Evolutionary conservation across 1,139 yeast genomes (phyloP).

Genomic region (Taphrina confusa): DNA sequence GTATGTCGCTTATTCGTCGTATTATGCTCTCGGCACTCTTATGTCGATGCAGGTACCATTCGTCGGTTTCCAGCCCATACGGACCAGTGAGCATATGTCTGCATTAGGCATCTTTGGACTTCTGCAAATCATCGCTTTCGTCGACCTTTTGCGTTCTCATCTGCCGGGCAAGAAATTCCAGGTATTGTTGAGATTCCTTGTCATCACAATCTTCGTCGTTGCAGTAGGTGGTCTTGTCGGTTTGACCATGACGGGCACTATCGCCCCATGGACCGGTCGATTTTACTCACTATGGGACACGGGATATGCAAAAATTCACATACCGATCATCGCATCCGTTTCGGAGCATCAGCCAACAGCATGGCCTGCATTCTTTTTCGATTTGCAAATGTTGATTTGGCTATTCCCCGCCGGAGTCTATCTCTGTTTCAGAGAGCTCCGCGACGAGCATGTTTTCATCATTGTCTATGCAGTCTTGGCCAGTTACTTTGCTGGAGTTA

Average conservation of each 20-base stretch:
- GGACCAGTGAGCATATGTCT: slow-evolving; percentile 98
- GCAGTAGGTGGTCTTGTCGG: slow-evolving; percentile 73
- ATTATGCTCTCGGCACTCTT: slow-evolving; percentile 95
- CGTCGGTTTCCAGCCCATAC: slow-evolving; percentile 94
- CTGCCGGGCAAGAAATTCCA: slow-evolving; percentile 75
- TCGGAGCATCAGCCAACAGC: slow-evolving; percentile 99
- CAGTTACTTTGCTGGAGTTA: slow-evolving; percentile 97
- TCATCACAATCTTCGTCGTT: slow-evolving; percentile 57
- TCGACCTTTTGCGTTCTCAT: slow-evolving; percentile 73
- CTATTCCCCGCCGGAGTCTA: slow-evolving; percentile 97
- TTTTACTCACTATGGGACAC: slow-evolving; percentile 99
- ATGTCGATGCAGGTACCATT: slow-evolving; percentile 99
- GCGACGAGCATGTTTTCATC: slow-evolving; percentile 89
- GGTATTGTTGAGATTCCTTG: slow-evolving; percentile 61
- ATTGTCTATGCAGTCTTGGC: slow-evolving; percentile 88
- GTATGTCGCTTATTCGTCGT: slow-evolving; percentile 89
- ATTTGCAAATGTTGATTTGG: slow-evolving; percentile 91
- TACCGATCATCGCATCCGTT: slow-evolving; percentile 97
- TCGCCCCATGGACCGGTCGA: slow-evolving; percentile 99
- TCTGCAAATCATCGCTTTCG: slow-evolving; percentile 84
- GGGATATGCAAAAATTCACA: slow-evolving; percentile 93
- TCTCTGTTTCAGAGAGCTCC: slow-evolving; percentile 81
- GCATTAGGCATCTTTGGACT: slow-evolving; percentile 97
- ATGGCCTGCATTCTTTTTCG: slow-evolving; percentile 98
- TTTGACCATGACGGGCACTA: slow-evolving; percentile 85